Evolutionary conservation across 179 eudicot genomes (phyloP), one percentile per base, ranked within the genome.

Genomic region (Beta corolliflora): DNA sequence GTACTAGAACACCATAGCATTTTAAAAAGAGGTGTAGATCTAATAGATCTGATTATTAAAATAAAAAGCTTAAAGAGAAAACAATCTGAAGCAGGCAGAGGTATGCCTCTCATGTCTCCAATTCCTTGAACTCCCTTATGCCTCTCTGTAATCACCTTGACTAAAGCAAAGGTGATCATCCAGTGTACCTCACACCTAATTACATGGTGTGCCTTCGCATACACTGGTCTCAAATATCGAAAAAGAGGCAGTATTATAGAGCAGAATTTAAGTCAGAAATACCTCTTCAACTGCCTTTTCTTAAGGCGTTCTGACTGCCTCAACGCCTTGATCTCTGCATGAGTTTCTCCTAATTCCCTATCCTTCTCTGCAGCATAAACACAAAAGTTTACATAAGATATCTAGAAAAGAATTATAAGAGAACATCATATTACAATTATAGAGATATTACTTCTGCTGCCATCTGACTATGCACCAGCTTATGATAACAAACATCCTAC

Each of bases 261-360:
- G 52, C 5, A 64, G 6, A 45, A 10, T 36, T 44, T 48, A 79
- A 10, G 25, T 83, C n/a, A 66, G 54, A 74, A 36, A 60, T 83
- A 86, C 88, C 88, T 87, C 89, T 82, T 84, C 89, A n/a, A n/a
- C n/a, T n/a, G n/a, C n/a, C n/a, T n/a, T n/a, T n/a, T n/a, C n/a
- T n/a, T n/a, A n/a, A n/a, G n/a, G n/a, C n/a, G n/a, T n/a, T n/a
- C n/a, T n/a, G n/a, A n/a, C n/a, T n/a, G n/a, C n/a, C n/a, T n/a
- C n/a, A n/a, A n/a, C n/a, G n/a, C n/a, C n/a, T n/a, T n/a, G n/a
- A n/a, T n/a, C n/a, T n/a, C n/a, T n/a, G 73, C 84, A 83, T 41
- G 87, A 85, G 82, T 80, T 87, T 75, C 87, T 65, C 83, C 89
- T 81, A 87, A 68, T 55, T 87, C 89, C 69, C 89, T 82, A 56